Base-by-base conservation (phyloP, 306 rosid species). In the Castanopsis chinensis region DNA sequence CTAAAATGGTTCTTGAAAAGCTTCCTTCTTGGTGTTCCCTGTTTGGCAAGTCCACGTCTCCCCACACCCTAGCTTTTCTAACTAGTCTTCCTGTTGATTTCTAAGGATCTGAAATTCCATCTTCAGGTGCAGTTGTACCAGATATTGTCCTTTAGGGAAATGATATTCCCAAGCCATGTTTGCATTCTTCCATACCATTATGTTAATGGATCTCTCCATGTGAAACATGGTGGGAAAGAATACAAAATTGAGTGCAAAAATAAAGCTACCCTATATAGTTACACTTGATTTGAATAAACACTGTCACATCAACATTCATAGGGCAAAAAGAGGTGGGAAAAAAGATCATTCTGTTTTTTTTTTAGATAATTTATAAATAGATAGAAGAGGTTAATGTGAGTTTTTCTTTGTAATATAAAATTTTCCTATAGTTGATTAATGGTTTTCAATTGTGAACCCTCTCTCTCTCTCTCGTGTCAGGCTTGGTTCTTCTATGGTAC, bases 11-110 rank as follows among this genome's bases (percentile, higher is more conserved):
- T n/a, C n/a, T n/a, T n/a, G n/a, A n/a, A n/a, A n/a, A n/a, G n/a
- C n/a, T n/a, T n/a, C n/a, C n/a, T n/a, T n/a, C n/a, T n/a, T n/a
- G n/a, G n/a, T n/a, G n/a, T n/a, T n/a, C n/a, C n/a, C n/a, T n/a
- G n/a, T n/a, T n/a, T n/a, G n/a, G n/a, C n/a, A n/a, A n/a, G n/a
- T n/a, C n/a, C n/a, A n/a, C n/a, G n/a, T n/a, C n/a, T n/a, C n/a
- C n/a, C n/a, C n/a, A n/a, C n/a, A n/a, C 88, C 78, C 80, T 95
- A 37, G 85, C 99, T 17, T 92, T 95, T 87, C 81, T 95, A 58
- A 88, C 53, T 78, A 79, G 84, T 78, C 98, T 95, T 75, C 91
- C 92, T 27, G 79, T 91, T 78, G 57, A 86, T 54, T 83, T 91
- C 77, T 92, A 89, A 87, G 68, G 51, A 15, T 76, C 76, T 71